Percentiles rank a stretch among this genome's conserved stretches.
Evolutionary conservation across 495 filamentous ascomycete species (phyloP).

Genomic region (Neurospora africana): DNA sequence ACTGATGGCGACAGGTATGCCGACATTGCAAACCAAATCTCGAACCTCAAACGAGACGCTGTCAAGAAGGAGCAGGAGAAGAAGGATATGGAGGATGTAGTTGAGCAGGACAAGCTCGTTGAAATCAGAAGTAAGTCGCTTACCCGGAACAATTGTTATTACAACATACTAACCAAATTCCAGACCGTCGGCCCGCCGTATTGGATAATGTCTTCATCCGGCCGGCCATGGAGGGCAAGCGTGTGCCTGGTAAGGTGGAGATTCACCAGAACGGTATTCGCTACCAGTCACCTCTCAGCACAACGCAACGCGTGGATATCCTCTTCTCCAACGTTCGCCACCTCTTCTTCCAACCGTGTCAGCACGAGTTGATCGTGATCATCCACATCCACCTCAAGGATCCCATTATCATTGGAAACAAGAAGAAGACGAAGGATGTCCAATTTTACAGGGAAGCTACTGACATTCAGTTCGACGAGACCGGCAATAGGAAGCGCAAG

Average conservation of each 20-base stretch:
- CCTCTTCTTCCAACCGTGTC: slow-evolving; percentile 95
- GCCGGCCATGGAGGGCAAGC: slow-evolving; percentile 89
- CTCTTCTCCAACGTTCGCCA: slow-evolving; percentile 98
- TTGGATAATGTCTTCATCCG: slow-evolving; percentile 90
- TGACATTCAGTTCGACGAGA: slow-evolving; percentile 98
- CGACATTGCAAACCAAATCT: slow-evolving; percentile 80
- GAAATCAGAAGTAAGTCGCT: slow-evolving; percentile 68
- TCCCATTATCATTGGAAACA: slow-evolving; percentile 96
- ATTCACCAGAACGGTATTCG: slow-evolving; percentile 98
- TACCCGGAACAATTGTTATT: background rate
- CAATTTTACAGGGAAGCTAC: slow-evolving; percentile 98
- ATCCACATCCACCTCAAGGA: slow-evolving; percentile 97
- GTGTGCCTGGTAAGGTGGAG: slow-evolving; percentile 87
- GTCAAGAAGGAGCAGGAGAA: slow-evolving; percentile 91
- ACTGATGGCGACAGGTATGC: slow-evolving; percentile 79
- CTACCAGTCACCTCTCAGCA: slow-evolving; percentile 79
- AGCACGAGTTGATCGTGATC: slow-evolving; percentile 91
- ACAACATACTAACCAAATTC: slow-evolving; percentile 21
- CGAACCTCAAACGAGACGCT: slow-evolving; percentile 83
- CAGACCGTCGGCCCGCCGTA: slow-evolving; percentile 75
- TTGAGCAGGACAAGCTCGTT: slow-evolving; percentile 93
- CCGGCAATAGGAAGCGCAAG: slow-evolving; percentile 92
- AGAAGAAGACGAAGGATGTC: slow-evolving; percentile 91
- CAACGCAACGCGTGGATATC: slow-evolving; percentile 76
- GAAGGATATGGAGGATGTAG: slow-evolving; percentile 99